Base-by-base conservation (phyloP, 2,329 filamentous ascomycete species). In the Cladorrhinum sp. region DNA sequence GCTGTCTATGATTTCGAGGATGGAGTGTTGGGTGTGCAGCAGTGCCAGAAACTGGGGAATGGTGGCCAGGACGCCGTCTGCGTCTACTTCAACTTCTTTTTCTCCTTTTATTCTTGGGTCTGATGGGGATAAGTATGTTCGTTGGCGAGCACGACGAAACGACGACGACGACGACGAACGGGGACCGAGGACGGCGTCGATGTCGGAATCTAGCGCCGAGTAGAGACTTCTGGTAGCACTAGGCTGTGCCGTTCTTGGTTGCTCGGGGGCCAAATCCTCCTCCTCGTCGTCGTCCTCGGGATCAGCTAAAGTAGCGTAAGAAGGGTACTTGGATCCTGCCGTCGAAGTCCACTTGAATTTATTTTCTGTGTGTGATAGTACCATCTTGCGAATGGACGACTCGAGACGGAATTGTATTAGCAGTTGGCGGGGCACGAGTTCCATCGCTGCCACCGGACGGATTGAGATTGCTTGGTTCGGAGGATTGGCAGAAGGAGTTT, bases 41-140 rank as follows among this genome's bases (percentile, higher is more conserved):
- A 65, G 50, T 0, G 59, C 61, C 1, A 65, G 24, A 25, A 65
- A 59, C 36, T 65, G 63, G 6, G 61, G 63, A 16, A 62, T 55
- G 5, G 63, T 65, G 0, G 63, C 59, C 1, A 65, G 59, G 4
- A 65, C 22, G 0, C 61, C 63, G 20, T 60, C 57, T 12, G 41
- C 41, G 1, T 48, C 50, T 7, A 16, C 41, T 2, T 57, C 54
- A 7, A 12, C 16, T 51, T 23, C 7, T 1, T 51, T 13, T 22
- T 22, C 12, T 10, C 20, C 18, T 22, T 13, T n/a, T n/a, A 10
- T 27, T 25, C 22, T 29, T 13, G 25, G 52, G 20, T 22, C 38
- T 27, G 3, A 20, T 24, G 24, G 20, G 49, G 3, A 2, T 4
- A 16, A 38, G 13, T n/a, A n/a, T 24, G 18, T 20, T n/a, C 24